These are phyloP conservation scores for Adenanthera pavonina DNA, from an alignment of 306 rosid genomes.

Conservation along the genomic window DNA sequence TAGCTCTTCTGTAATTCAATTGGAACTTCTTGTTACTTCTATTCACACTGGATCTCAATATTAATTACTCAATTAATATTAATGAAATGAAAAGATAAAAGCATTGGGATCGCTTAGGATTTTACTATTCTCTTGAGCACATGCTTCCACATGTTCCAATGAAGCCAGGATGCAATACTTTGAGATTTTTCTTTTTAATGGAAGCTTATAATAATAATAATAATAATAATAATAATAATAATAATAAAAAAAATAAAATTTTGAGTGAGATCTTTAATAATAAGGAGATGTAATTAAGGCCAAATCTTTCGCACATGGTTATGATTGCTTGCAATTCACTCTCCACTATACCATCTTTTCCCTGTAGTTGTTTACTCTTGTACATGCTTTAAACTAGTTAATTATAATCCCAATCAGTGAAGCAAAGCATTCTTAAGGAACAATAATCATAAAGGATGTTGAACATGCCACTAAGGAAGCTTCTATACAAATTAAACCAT, in stretches of 20 bases:
- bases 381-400: conserved; percentile 30
- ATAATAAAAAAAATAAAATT: background rate
- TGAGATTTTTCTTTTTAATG: conserved; percentile 38
- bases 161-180: conserved; percentile 34
- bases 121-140: conserved; percentile 54
- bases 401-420: conserved; percentile 27
- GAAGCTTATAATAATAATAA: background rate
- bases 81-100: background rate
- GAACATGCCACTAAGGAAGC: conserved; percentile 34
- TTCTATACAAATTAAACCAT: background rate
- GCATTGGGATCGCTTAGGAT: conserved; percentile 43
- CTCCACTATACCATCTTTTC: conserved; percentile 29
- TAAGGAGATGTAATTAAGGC: conserved; percentile 3
- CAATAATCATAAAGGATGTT: background rate
- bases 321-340: conserved; percentile 64
- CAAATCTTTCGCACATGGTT: conserved; percentile 60
- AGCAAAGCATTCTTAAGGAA: conserved; percentile 13
- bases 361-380: conserved; percentile 17
- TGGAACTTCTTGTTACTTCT: background rate
- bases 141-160: conserved; percentile 68
- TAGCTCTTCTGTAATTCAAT: too few relatives aligned
- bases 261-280: conserved; percentile 42
- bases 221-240: background rate
- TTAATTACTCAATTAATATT: background rate
- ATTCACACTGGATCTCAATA: background rate